Conservation (phyloP, 192 early-diverging fungal genomes). For the Coemansia sp. region DNA sequence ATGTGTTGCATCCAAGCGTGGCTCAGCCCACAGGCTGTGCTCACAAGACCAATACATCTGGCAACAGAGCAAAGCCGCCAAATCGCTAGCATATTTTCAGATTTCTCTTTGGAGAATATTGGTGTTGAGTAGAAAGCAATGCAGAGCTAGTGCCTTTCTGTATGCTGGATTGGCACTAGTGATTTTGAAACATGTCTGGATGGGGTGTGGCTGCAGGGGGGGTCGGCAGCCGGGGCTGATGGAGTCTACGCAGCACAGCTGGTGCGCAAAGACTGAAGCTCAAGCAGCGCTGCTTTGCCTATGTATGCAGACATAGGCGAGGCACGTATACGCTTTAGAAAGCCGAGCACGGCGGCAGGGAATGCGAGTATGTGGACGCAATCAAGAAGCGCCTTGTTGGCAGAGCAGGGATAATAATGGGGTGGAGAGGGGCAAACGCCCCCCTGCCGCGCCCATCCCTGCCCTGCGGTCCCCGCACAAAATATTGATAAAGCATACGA, state of each 20-base stretch:
- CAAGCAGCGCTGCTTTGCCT: background rate
- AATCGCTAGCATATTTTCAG: background rate
- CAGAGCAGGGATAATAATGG: background rate
- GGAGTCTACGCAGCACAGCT: background rate
- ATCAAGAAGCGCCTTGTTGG: background rate
- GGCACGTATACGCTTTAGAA: background rate
- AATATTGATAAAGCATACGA: background rate
- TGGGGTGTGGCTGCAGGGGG: background rate
- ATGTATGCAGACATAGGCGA: background rate
- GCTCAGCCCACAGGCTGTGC: conserved; percentile 3
- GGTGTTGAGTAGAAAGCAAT: conserved; percentile 2
- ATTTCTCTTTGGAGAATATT: conserved; percentile 6
- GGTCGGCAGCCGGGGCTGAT: background rate
- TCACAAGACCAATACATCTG: background rate
- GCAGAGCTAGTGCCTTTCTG: background rate
- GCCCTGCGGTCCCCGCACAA: conserved; percentile 8
- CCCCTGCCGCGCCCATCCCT: background rate
- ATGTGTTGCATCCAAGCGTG: background rate
- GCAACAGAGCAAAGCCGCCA: conserved; percentile 2
- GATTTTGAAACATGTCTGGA: conserved; percentile 5
- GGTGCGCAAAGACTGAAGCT: background rate
- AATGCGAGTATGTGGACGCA: background rate
- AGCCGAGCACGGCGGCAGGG: background rate
- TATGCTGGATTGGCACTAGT: background rate
- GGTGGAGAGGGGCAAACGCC: background rate